Conservation (phyloP, 345 rosid species). For the Draba incana region DNA sequence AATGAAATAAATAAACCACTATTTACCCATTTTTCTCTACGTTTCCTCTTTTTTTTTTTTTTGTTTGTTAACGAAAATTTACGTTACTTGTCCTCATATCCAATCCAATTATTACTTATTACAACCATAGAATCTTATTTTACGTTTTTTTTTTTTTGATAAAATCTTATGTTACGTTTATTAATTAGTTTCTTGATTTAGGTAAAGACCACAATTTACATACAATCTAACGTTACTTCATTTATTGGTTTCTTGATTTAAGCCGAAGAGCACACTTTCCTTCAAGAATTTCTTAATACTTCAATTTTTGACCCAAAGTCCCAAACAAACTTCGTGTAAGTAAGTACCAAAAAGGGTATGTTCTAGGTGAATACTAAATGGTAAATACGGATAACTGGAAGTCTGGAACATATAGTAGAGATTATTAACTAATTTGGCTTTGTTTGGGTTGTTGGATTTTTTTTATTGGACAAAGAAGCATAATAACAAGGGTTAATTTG, state of each 20-base stretch:
- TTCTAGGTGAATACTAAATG: constrained; percentile 15
- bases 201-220: background rate
- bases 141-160: constrained; percentile 6
- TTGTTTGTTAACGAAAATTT: background rate
- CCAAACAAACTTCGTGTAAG: background rate
- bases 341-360: background rate
- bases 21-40: background rate
- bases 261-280: background rate
- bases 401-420: background rate
- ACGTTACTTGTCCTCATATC: constrained; percentile 6
- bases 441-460: background rate
- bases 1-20: background rate
- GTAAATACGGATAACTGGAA: background rate
- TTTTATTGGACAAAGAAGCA: background rate
- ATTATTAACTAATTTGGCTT: background rate
- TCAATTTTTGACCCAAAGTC: background rate
- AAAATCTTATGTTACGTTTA: constrained; percentile 6
- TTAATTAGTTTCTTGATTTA: constrained; percentile 22
- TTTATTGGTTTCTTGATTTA: background rate
- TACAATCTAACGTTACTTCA: background rate
- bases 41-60: too few relatives aligned
- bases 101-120: background rate
- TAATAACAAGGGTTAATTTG: too few relatives aligned
- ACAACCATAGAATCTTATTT: background rate
- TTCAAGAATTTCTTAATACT: background rate